Conservation (phyloP, 371 early-diverging fungal species). For the Rhizomucor miehei region DNA sequence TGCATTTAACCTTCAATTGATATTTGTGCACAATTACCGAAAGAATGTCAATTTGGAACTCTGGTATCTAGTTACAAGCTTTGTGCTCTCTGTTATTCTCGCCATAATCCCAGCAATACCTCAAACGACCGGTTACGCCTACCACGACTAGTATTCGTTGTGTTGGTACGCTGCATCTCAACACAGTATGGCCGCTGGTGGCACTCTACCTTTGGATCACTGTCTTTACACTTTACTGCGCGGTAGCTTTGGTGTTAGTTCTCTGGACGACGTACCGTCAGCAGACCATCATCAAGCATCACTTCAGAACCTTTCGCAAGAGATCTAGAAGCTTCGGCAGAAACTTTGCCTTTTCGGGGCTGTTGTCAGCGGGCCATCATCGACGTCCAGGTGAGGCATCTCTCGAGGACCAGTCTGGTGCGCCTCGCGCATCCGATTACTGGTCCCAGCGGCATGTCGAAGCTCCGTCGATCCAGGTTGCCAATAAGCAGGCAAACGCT, state of each 20-base stretch:
- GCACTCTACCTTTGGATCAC: constrained; percentile 13
- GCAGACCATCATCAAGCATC: constrained; percentile 8
- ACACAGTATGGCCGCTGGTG: constrained; percentile 8
- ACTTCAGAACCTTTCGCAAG: neutral
- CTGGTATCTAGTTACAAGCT: constrained; percentile 1
- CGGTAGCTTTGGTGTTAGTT: constrained; percentile 11
- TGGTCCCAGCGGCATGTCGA: neutral
- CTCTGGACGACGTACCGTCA: constrained; percentile 8
- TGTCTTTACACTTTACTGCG: constrained; percentile 3
- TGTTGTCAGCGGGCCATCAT: no score
- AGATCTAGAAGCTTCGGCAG: neutral
- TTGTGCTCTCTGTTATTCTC: constrained; percentile 2
- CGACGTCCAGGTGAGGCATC: no score
- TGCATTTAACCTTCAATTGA: constrained; percentile 13
- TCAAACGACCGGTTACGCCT: constrained; percentile 1
- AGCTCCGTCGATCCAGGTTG: neutral
- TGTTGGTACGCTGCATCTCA: constrained; percentile 13
- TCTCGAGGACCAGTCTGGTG: no score
- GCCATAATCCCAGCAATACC: constrained; percentile 9
- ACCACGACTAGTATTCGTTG: neutral
- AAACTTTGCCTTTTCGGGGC: no score
- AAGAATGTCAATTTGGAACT: constrained; percentile 4
- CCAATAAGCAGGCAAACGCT: neutral
- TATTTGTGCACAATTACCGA: constrained; percentile 8
- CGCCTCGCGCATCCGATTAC: neutral